Evolutionary conservation across 805 yeast genomes (phyloP), one percentile per base, ranked within the genome.

Genomic region (Pichia exigua): DNA sequence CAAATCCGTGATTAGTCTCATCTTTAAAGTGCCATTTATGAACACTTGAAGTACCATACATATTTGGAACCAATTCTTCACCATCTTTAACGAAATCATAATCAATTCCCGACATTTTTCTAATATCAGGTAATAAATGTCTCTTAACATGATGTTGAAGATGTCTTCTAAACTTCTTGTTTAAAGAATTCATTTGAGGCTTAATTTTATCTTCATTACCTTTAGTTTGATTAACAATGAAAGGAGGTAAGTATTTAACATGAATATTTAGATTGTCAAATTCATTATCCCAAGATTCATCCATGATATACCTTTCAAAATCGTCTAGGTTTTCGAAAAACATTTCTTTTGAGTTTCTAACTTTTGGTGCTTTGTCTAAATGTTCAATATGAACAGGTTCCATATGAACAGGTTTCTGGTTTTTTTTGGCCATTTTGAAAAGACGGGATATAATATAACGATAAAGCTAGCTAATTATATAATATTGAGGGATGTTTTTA

Each of bases 281-380:
- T 54, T 85, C 91, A 55, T 84, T 82, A 65, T 85, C 91, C 77
- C 87, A 83, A 3, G 85, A 79, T 62, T 84, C 91, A 63, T 82
- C 87, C 61, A 81, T 75, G 53, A 85, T 71, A 65, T 73, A 85
- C 26, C 74, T 72, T 62, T 82, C 88, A 61, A 85, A 85, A 18
- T 79, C 73, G 20, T 72, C 72, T 54, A 85, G 67, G 48, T 78
- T 83, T 45, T 85, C 91, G 66, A 85, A 85, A n/a, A 48, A 54
- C 62, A 62, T 59, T 47, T 63, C 66, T 45, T 53, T 64, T 11
- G 68, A 59, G 11, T 53, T 56, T 48, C 69, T 65, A 45, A 61
- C 63, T 35, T 58, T 57, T 43, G 70, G 69, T 5, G 69, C 54
- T 9, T 57, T 30, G 1, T 48, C 54, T 30, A 66, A 54, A 46